Base-by-base conservation (phyloP, 352 stramenopile species). In the Thalassiosira oceanica region DNA sequence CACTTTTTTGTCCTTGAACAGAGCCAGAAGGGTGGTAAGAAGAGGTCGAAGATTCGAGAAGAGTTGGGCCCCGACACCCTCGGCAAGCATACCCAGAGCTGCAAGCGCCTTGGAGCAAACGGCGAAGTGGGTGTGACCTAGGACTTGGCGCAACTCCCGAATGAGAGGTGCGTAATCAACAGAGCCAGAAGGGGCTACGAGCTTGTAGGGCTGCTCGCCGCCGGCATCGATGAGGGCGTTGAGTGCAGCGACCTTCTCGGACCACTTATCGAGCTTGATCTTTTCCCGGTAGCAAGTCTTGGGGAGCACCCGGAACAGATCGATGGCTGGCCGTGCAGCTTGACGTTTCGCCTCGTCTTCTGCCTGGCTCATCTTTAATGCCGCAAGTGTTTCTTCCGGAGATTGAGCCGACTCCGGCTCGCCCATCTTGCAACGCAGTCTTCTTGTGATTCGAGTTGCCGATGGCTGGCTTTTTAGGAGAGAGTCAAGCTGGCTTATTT, bases 1-100 rank as follows among this genome's bases (percentile, higher is more conserved):
- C 0, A 93, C 65, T 73, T 93, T 93, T 71, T 93, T 91, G 57
- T 93, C 86, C 52, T 93, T 93, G 44, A 80, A 80, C 8, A 91
- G 45, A 41, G 51, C 43, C 24, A 88, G 60, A 0, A 93, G 43
- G 2, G 46, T 74, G 20, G 54, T 11, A 10, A 93, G 37, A 1
- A 93, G 44, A 24, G 84, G 84, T 64, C 78, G 61, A 18, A 91
- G 48, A 51, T 89, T 67, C 20, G 80, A 61, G 52, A 68, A 89
- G 1, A 93, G 43, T 50, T 78, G 74, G 46, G 83, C 82, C 10
- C 84, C 84, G 26, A 88, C 84, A 37, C 86, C 86, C 48, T 86
- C 68, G 11, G 83, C 73, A 10, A 93, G 51, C 82, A 91, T 89
- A 1, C 64, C 74, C 15, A 91, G 57, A 3, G 84, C 76, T 42